Base-by-base conservation (phyloP, 441 rosid genomes). In the Daphne laureola region DNA sequence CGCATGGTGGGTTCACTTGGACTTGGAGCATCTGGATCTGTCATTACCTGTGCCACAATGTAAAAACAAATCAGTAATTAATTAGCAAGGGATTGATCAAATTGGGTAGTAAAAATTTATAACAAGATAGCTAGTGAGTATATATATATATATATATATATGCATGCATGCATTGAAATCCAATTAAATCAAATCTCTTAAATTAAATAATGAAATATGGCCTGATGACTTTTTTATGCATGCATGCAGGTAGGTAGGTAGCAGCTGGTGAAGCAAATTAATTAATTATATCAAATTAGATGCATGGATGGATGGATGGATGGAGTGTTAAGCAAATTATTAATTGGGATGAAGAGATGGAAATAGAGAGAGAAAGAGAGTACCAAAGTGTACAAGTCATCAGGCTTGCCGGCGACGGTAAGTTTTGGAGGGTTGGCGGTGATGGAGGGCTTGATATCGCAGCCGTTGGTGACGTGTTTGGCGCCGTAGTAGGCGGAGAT, bases 1-100 rank as follows among this genome's bases (percentile, higher is more conserved):
- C 94, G 73, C 73, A 81, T 61, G 72, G 62, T 67, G 3, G 98
- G 98, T 67, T 92, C 96, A 49, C 96, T 87, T 4, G 97, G 97
- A 53, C 96, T 90, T 12, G 97, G 97, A 27, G 97, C 96, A 62
- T 90, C 97, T 51, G 98, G 96, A 69, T 90, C 96, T 35, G 79
- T 82, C 97, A 90, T 83, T 64, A 87, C 76, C 92, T 83, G 38
- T 35, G 49, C 25, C 25, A 21, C 25, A 21, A n/a, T n/a, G n/a
- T n/a, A n/a, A n/a, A n/a, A n/a, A 12, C 5, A 49, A 7, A 46
- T 27, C 50, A 49, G 35, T 27, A n/a, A n/a, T n/a, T n/a, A n/a
- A n/a, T n/a, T n/a, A n/a, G n/a, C n/a, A n/a, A n/a, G n/a, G n/a
- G n/a, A n/a, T n/a, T n/a, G n/a, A n/a, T n/a, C n/a, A n/a, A n/a